phyloP scores from a whole-genome alignment of 495 filamentous ascomycete genomes.

The Hypoxylon crocopeplum region DNA sequence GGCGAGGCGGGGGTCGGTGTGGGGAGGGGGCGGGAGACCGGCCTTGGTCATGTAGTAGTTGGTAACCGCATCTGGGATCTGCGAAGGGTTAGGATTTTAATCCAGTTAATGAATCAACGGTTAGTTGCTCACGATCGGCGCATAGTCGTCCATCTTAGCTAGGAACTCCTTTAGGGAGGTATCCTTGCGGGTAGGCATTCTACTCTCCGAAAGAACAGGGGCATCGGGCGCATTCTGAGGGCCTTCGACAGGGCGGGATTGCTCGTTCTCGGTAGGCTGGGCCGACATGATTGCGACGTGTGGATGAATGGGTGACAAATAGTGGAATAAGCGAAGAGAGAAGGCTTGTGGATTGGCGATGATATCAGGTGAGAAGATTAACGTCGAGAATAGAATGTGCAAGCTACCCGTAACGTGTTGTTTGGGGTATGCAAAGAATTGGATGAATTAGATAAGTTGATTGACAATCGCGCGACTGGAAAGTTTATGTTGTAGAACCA shows the following conservation, averaged over 20 bases:
- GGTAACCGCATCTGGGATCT: conserved; percentile 98
- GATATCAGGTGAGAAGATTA: too few species aligned
- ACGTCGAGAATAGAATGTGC: too few species aligned
- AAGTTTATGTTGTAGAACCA: too few species aligned
- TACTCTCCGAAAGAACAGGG: conserved; percentile 41
- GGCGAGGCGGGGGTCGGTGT: conserved; percentile 85
- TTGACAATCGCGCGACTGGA: too few species aligned
- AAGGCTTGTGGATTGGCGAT: too few species aligned
- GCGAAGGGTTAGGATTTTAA: conserved; percentile 14
- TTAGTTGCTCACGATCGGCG: conserved; percentile 78
- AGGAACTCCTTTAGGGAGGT: conserved; percentile 89
- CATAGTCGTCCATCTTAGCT: conserved; percentile 96
- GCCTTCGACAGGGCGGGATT: conserved; percentile 31
- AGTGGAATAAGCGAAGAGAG: background rate
- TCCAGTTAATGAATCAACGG: background rate
- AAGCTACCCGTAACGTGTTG: too few species aligned
- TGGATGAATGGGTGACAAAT: background rate
- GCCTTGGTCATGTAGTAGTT: conserved; percentile 97
- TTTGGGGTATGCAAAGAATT: too few species aligned
- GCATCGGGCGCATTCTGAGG: conserved; percentile 33
- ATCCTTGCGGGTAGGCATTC: conserved; percentile 80
- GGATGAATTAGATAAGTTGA: too few species aligned
- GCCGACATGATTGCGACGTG: conserved; percentile 22
- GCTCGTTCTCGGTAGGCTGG: conserved; percentile 38
- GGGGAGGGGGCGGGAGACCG: conserved; percentile 86